Conservation (phyloP, 2,329 filamentous ascomycete species). For the Lithohypha guttulata region DNA sequence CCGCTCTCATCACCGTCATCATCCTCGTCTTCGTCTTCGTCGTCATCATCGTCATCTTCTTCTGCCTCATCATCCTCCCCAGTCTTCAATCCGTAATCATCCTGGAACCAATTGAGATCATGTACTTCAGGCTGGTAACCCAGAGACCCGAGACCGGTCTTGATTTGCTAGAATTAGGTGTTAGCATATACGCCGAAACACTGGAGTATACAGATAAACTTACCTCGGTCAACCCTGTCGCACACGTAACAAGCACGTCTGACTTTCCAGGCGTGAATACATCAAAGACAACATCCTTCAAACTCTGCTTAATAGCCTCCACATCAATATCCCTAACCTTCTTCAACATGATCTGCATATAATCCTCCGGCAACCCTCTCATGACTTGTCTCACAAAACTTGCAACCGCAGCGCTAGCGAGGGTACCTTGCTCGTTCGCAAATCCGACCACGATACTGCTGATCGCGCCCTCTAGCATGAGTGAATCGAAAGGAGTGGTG, state of each 20-base stretch:
- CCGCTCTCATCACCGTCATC: slow-evolving; percentile 40
- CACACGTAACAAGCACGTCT: slow-evolving; percentile 82
- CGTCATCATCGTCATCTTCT: slow-evolving; percentile 35
- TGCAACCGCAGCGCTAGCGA: slow-evolving; percentile 67
- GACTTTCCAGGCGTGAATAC: slow-evolving; percentile 70
- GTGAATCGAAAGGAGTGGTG: slow-evolving; percentile 59
- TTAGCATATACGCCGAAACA: slow-evolving; percentile 14
- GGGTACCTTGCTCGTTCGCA: slow-evolving; percentile 79
- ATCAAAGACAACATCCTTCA: slow-evolving; percentile 65
- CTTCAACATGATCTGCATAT: slow-evolving; percentile 64
- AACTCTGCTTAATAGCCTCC: slow-evolving; percentile 63
- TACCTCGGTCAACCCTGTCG: slow-evolving; percentile 74
- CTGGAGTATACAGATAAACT: slow-evolving; percentile 28
- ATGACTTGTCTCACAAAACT: slow-evolving; percentile 78
- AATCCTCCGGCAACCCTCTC: slow-evolving; percentile 62
- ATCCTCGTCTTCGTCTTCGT: slow-evolving; percentile 37
- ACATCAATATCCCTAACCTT: slow-evolving; percentile 65
- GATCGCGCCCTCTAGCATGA: slow-evolving; percentile 81
- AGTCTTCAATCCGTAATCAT: slow-evolving; percentile 73
- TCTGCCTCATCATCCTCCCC: slow-evolving; percentile 50
- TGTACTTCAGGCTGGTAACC: slow-evolving; percentile 72
- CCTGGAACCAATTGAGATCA: slow-evolving; percentile 68
- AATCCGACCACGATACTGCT: slow-evolving; percentile 77
- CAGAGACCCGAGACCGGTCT: slow-evolving; percentile 59
- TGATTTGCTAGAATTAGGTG: slow-evolving; percentile 50